Evolutionary conservation across 2,329 filamentous ascomycete genomes (phyloP).

Genomic region (Claviceps capensis): DNA sequence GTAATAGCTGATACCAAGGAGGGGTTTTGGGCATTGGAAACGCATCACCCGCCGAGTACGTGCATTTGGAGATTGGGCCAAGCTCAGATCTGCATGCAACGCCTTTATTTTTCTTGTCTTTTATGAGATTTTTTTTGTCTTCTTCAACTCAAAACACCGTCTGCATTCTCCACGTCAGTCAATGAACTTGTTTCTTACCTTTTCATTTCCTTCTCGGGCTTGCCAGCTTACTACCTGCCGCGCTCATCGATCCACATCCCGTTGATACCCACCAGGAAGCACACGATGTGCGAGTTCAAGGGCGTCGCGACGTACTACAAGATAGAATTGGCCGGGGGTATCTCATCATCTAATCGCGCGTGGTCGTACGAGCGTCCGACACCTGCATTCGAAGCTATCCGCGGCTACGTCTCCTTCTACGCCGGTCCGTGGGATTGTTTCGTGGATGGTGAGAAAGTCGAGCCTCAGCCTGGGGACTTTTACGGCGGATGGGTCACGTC

Average conservation of each 20-base stretch:
- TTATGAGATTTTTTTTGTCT: neutral
- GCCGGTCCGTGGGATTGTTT: constrained; percentile 48
- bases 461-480: constrained; percentile 46
- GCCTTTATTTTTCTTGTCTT: neutral
- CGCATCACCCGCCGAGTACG: constrained; percentile 46
- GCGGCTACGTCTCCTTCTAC: constrained; percentile 45
- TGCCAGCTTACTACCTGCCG: constrained; percentile 45
- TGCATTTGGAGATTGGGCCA: constrained; percentile 3
- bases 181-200: neutral
- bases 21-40: constrained; percentile 49
- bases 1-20: constrained; percentile 44
- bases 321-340: constrained; percentile 25
- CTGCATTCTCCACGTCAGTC: neutral
- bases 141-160: neutral
- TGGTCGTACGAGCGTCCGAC: constrained; percentile 47
- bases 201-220: neutral
- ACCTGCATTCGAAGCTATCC: constrained; percentile 35
- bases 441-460: constrained; percentile 46
- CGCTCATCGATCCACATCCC: constrained; percentile 32
- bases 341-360: constrained; percentile 34
- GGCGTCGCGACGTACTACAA: constrained; percentile 45
- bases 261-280: constrained; percentile 29
- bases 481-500: constrained; percentile 52
- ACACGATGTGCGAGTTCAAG: constrained; percentile 47
- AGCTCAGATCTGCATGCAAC: too few species aligned